phyloP scores from a whole-genome alignment of 495 filamentous ascomycete genomes.

The Tuber aestivum region DNA sequence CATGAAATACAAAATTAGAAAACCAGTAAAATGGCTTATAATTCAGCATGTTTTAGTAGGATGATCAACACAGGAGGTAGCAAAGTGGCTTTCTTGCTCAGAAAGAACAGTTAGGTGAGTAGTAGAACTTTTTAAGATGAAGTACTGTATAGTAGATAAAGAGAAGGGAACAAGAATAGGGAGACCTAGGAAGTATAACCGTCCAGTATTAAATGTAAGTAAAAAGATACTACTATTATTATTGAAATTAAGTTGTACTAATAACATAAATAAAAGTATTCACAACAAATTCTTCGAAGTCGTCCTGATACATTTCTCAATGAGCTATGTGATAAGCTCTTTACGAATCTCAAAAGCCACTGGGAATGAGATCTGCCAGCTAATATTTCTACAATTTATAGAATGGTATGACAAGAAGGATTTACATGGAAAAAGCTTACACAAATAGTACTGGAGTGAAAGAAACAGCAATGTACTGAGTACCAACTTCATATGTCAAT shows the following conservation, averaged over 20 bases:
- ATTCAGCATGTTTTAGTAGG: background rate
- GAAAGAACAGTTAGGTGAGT: background rate
- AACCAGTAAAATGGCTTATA: background rate
- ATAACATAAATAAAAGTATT: background rate
- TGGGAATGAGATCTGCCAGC: background rate
- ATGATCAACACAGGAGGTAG: background rate
- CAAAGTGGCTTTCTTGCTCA: background rate
- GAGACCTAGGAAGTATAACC: background rate
- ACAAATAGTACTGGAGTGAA: background rate
- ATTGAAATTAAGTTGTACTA: background rate
- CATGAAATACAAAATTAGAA: background rate
- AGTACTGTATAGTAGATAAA: background rate
- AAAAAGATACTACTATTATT: background rate
- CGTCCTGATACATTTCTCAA: background rate
- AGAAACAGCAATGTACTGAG: background rate
- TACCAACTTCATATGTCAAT: background rate
- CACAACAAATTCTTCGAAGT: background rate
- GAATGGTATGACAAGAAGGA: background rate
- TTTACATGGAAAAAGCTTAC: background rate
- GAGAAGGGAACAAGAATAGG: background rate
- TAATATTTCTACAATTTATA: background rate
- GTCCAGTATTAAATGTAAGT: background rate
- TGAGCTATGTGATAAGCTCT: background rate
- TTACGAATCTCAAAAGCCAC: background rate
- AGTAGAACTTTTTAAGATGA: background rate